These are phyloP conservation scores for Chlorella sorokiniana DNA, from an alignment of 139 green algal genomes.

Conservation along the genomic window DNA sequence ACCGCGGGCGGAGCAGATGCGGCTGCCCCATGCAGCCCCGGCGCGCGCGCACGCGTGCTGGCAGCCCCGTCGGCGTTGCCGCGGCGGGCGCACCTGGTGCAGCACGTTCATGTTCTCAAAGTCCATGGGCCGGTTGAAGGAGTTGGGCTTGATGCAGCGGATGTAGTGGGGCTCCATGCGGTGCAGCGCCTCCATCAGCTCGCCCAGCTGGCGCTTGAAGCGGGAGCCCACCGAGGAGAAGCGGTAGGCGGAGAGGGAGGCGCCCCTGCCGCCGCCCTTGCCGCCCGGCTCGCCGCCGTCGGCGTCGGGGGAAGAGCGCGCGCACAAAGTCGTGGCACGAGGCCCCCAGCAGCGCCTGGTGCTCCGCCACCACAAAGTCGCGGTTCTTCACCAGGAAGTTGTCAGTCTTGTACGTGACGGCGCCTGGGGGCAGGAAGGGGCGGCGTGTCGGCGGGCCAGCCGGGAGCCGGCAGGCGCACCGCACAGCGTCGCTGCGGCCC, in stretches of 20 bases:
- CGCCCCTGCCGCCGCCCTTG: neutral
- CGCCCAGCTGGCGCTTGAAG: constrained; percentile 95
- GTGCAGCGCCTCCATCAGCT: constrained; percentile 93
- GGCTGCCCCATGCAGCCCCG: too few species aligned
- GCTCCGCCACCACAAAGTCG: constrained; percentile 98
- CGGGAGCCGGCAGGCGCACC: neutral
- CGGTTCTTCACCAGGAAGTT: constrained; percentile 85
- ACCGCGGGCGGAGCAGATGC: too few species aligned
- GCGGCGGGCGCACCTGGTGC: constrained; percentile 70
- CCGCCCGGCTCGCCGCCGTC: constrained; percentile 7
- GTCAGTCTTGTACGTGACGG: constrained; percentile 76
- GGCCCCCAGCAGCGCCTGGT: constrained; percentile 85
- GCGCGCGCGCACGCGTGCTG: too few species aligned
- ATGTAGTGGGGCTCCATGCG: constrained; percentile 98
- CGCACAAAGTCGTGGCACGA: constrained; percentile 68
- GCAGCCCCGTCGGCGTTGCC: too few species aligned
- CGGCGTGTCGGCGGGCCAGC: too few species aligned
- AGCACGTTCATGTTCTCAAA: constrained; percentile 96
- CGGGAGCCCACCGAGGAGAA: constrained; percentile 87
- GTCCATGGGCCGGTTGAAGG: constrained; percentile 65
- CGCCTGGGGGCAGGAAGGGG: constrained; percentile 27
- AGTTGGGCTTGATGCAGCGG: constrained; percentile 99
- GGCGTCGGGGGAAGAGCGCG: constrained; percentile 67
- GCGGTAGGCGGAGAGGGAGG: constrained; percentile 69
- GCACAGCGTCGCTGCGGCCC: neutral